phyloP scores from a whole-genome alignment of 345 rosid genomes.

The Euclidium syriacum region DNA sequence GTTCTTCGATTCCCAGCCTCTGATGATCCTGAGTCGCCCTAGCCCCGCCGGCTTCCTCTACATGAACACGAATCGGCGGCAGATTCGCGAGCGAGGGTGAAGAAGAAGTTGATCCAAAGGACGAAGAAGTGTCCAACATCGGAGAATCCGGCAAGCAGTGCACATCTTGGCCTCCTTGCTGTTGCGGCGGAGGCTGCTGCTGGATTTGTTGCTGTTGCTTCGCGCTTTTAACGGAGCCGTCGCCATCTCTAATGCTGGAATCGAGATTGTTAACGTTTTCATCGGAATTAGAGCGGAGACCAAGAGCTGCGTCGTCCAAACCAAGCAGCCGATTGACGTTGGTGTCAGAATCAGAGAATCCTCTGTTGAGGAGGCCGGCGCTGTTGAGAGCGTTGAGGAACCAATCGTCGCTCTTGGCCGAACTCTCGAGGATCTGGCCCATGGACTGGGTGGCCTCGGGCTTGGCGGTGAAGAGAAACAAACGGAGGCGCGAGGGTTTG shows the following conservation, averaged over 20 bases:
- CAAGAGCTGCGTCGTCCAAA: constrained; percentile 53
- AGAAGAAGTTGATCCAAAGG: constrained; percentile 93
- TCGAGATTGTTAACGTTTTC: constrained; percentile 27
- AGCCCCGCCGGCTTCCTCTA: constrained; percentile 43
- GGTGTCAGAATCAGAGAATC: constrained; percentile 64
- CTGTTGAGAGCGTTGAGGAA: constrained; percentile 77
- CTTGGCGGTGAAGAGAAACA: constrained; percentile 71
- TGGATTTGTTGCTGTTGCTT: constrained; percentile 33
- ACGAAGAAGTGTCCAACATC: constrained; percentile 81
- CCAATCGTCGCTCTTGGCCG: constrained; percentile 86
- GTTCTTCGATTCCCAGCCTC: constrained; percentile 79
- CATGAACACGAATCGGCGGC: constrained; percentile 82
- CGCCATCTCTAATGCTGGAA: constrained; percentile 31
- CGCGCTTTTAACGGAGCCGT: constrained; percentile 43
- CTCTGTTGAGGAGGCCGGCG: constrained; percentile 50
- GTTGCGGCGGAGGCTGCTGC: constrained; percentile 8
- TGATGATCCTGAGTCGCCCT: constrained; percentile 45
- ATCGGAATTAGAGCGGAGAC: constrained; percentile 14
- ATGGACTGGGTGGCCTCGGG: constrained; percentile 73
- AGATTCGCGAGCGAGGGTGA: constrained; percentile 81
- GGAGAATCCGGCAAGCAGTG: constrained; percentile 93
- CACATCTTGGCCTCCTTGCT: constrained; percentile 48
- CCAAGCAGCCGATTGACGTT: constrained; percentile 74
- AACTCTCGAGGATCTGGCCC: constrained; percentile 61
- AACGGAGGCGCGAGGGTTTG: constrained; percentile 64